Evolutionary conservation across 225 moss, liverwort and hornwort genomes (phyloP).

Genomic region (Physcomitrium patens): DNA sequence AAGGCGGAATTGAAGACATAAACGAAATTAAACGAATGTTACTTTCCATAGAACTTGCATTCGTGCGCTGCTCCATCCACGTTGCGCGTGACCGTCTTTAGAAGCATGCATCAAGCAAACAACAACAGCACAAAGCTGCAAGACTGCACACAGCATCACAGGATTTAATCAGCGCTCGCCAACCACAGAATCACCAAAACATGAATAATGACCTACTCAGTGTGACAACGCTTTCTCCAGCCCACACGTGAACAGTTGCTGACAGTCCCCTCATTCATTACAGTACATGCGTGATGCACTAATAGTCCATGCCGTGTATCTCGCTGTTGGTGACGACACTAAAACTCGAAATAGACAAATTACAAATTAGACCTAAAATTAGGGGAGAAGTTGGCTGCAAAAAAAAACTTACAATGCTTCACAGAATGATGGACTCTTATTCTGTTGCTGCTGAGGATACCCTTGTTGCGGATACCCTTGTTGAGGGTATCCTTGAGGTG

Average conservation of each 20-base stretch:
- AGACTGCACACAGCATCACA: conserved; percentile 35
- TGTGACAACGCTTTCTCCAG: not conserved
- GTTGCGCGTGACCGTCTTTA: conserved; percentile 13
- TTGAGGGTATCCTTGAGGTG: conserved; percentile 40
- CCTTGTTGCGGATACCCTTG: conserved; percentile 36
- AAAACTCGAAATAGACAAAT: not conserved
- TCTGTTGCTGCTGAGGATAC: conserved; percentile 23
- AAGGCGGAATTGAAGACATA: not conserved
- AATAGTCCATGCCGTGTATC: not conserved
- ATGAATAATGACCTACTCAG: not conserved
- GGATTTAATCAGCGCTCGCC: not conserved
- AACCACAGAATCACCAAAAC: not conserved
- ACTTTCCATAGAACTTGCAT: too few species aligned
- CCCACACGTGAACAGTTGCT: not conserved
- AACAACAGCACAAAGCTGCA: conserved; percentile 58
- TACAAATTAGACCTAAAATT: not conserved
- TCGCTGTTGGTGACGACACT: not conserved
- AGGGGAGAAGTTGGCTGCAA: too few species aligned
- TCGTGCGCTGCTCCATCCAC: not conserved
- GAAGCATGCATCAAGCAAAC: conserved; percentile 56
- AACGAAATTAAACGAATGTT: not conserved
- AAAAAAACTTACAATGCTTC: conserved; percentile 49
- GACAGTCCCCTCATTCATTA: not conserved
- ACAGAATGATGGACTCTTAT: conserved; percentile 36
- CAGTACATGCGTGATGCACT: not conserved